These are phyloP conservation scores for Botrytis sinoallii DNA, from an alignment of 2,329 filamentous ascomycete genomes.

Conservation along the genomic window DNA sequence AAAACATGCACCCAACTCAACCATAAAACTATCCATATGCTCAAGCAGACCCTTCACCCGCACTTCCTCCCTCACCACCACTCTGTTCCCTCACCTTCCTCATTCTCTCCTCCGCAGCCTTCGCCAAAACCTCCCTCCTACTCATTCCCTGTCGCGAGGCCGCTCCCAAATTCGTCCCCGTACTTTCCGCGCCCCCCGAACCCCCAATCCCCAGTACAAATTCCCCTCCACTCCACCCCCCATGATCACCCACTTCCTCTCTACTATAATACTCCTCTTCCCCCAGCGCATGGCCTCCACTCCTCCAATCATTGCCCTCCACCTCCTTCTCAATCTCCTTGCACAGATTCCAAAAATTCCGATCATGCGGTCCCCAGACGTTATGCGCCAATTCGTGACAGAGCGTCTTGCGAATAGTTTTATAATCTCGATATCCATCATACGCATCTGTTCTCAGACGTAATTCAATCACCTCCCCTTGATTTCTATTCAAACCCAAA, in stretches of 20 bases:
- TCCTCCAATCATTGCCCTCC: slow-evolving; percentile 72
- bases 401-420: slow-evolving; percentile 83
- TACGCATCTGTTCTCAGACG: slow-evolving; percentile 88
- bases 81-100: slow-evolving; percentile 33
- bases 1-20: not conserved
- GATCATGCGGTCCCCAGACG: slow-evolving; percentile 79
- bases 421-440: slow-evolving; percentile 91
- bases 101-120: slow-evolving; percentile 62
- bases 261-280: slow-evolving; percentile 52
- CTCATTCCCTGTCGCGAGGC: slow-evolving; percentile 48
- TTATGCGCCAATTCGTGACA: slow-evolving; percentile 97
- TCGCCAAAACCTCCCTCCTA: slow-evolving; percentile 71
- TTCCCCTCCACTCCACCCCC: slow-evolving; percentile 75
- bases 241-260: slow-evolving; percentile 61
- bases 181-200: slow-evolving; percentile 42
- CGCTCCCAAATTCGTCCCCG: slow-evolving; percentile 26
- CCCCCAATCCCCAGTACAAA: slow-evolving; percentile 65
- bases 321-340: slow-evolving; percentile 86
- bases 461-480: slow-evolving; percentile 86
- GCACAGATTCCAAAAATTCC: slow-evolving; percentile 85
- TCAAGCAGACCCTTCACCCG: slow-evolving; percentile 2
- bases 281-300: slow-evolving; percentile 62
- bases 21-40: too few relatives aligned
- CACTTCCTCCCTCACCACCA: not conserved
- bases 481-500: slow-evolving; percentile 82